Percentiles rank a stretch among this genome's conserved stretches.
Evolutionary conservation across 2,329 filamentous ascomycete genomes (phyloP).

Genomic region (Xylaria sp.): DNA sequence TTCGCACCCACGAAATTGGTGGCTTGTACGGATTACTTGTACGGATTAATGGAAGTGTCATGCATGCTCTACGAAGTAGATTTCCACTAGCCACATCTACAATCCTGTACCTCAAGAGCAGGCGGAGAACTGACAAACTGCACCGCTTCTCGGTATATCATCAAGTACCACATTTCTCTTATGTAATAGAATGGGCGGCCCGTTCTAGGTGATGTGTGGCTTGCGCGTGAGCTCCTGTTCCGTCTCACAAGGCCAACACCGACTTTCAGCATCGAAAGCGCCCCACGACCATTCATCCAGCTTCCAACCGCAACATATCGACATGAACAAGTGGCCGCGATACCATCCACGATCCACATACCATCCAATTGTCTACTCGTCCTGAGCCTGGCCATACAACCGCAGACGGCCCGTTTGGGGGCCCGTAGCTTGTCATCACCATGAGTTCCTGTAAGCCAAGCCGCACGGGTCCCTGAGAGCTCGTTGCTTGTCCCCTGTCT

Average conservation of each 20-base stretch:
- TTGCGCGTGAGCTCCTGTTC: slow-evolving; percentile 3
- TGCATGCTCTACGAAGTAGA: neutral
- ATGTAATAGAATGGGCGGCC: neutral
- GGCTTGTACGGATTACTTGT: too few species aligned
- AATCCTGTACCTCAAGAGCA: too few species aligned
- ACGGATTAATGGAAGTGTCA: too few species aligned
- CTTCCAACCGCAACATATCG: neutral
- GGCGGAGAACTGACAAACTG: too few species aligned
- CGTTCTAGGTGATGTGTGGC: neutral
- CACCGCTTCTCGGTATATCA: neutral
- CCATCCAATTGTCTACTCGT: neutral
- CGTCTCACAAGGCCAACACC: slow-evolving; percentile 3
- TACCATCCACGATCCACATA: slow-evolving; percentile 1
- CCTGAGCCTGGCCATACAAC: slow-evolving; percentile 25
- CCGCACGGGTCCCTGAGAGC: neutral
- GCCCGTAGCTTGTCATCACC: slow-evolving; percentile 21
- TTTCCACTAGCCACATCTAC: neutral
- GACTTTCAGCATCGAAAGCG: slow-evolving; percentile 8
- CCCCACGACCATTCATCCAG: slow-evolving; percentile 9
- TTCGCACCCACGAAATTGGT: too few species aligned
- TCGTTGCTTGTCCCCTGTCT: neutral
- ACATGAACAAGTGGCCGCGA: slow-evolving; percentile 5
- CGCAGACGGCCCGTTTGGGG: slow-evolving; percentile 30
- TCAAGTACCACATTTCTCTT: neutral
- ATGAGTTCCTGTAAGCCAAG: slow-evolving; percentile 33